phyloP scores from a whole-genome alignment of 2,329 filamentous ascomycete genomes.

The Gliomastix tumulicola region DNA sequence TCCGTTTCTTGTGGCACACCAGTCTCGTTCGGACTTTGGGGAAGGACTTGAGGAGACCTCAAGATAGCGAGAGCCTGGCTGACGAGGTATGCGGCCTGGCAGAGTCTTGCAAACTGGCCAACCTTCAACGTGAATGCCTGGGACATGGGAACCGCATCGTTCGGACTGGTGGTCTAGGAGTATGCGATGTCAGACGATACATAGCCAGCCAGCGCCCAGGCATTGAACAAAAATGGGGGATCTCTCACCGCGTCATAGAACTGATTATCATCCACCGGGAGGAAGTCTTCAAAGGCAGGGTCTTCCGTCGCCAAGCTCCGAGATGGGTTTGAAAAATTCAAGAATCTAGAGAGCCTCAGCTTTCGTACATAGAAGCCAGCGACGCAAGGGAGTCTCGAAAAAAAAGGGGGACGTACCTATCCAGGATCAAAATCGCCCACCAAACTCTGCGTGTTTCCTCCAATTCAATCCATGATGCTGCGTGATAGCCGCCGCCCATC shows the following conservation, averaged over 20 bases:
- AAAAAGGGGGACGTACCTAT: constrained; percentile 1
- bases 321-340: constrained; percentile 1
- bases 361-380: too few species aligned
- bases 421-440: constrained; percentile 7
- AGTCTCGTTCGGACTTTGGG: not conserved
- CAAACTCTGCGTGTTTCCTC: constrained; percentile 9
- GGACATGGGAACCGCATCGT: constrained; percentile 2
- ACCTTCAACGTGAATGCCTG: constrained; percentile 2
- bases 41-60: not conserved
- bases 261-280: constrained; percentile 4
- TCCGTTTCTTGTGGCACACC: not conserved
- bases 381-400: not conserved
- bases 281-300: constrained; percentile 4
- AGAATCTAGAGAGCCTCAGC: too few species aligned
- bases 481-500: not conserved
- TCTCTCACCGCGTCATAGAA: constrained; percentile 4
- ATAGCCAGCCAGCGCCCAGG: not conserved
- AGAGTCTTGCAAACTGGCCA: constrained; percentile 3
- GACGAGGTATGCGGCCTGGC: constrained; percentile 4
- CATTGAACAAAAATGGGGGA: not conserved
- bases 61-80: too few species aligned
- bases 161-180: constrained; percentile 2
- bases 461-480: constrained; percentile 5
- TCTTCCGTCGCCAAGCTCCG: constrained; percentile 2
- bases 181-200: not conserved